A percentile compares a stretch with the other conserved stretches of the same genome.
Conservation (phyloP, 257 asterid genomes). For the Capsicum baccatum region DNA sequence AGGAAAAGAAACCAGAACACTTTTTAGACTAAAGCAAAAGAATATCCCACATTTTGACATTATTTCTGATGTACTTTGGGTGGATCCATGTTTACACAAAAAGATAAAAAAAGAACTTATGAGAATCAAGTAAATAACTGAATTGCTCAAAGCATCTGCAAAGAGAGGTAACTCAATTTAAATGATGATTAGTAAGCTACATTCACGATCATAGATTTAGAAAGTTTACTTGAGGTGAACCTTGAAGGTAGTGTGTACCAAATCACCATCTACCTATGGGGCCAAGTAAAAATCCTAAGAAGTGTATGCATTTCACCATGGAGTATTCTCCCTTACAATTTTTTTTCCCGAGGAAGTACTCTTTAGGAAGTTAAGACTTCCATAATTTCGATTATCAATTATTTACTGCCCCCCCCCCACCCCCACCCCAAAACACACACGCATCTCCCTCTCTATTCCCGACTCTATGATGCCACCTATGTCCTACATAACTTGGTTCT, state of each 20-base stretch:
- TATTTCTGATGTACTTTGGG: neutral
- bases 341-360: neutral
- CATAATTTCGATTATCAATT: neutral
- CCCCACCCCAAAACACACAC: too few relatives aligned
- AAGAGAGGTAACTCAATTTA: neutral
- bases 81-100: neutral
- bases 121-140: neutral
- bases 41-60: slow-evolving; percentile 1
- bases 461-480: neutral
- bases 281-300: neutral
- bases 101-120: neutral
- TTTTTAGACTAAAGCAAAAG: neutral
- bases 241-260: neutral
- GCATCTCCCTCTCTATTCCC: neutral
- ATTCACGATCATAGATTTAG: slow-evolving; percentile 1
- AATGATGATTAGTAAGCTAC: neutral
- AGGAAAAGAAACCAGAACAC: neutral
- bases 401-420: neutral
- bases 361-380: neutral
- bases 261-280: neutral
- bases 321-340: neutral
- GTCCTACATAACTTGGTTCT: slow-evolving; percentile 18
- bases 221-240: slow-evolving; percentile 16
- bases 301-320: neutral
- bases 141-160: neutral